Evolutionary conservation across 2,329 filamentous ascomycete species (phyloP).

Genomic region (Aspergillus pseudoterreus): DNA sequence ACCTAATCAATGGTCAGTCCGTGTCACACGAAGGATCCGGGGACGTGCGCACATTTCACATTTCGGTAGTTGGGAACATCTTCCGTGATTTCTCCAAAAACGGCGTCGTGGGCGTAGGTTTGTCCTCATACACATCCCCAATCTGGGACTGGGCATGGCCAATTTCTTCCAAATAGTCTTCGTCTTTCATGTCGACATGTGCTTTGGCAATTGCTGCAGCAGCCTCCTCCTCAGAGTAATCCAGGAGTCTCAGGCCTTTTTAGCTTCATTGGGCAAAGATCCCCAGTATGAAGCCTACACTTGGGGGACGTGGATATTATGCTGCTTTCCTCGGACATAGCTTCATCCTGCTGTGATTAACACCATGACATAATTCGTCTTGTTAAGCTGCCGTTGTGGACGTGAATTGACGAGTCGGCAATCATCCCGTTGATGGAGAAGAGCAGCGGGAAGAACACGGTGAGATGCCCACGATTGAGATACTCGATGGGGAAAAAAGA

Average conservation of each 20-base stretch:
- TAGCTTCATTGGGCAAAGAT: not conserved
- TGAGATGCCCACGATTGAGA: not conserved
- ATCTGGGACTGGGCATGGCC: not conserved
- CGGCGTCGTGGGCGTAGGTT: not conserved
- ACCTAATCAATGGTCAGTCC: conserved; percentile 23
- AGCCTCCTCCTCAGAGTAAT: not conserved
- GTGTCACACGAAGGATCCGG: not conserved
- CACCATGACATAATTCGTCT: not conserved
- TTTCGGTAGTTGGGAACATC: not conserved
- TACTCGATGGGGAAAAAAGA: not conserved
- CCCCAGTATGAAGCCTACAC: not conserved
- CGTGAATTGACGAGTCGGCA: not conserved
- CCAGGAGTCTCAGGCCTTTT: not conserved
- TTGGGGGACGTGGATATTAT: not conserved
- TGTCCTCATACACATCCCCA: not conserved
- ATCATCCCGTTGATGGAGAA: not conserved
- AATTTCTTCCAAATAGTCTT: not conserved
- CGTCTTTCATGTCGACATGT: not conserved
- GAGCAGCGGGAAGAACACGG: not conserved
- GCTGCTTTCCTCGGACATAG: not conserved
- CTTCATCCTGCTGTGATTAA: not conserved
- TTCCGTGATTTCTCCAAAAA: not conserved
- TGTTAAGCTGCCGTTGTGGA: not conserved
- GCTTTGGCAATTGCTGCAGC: not conserved
- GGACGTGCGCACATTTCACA: not conserved